Conservation (phyloP, 1,139 yeast genomes). For the Taiozyma onychis region DNA sequence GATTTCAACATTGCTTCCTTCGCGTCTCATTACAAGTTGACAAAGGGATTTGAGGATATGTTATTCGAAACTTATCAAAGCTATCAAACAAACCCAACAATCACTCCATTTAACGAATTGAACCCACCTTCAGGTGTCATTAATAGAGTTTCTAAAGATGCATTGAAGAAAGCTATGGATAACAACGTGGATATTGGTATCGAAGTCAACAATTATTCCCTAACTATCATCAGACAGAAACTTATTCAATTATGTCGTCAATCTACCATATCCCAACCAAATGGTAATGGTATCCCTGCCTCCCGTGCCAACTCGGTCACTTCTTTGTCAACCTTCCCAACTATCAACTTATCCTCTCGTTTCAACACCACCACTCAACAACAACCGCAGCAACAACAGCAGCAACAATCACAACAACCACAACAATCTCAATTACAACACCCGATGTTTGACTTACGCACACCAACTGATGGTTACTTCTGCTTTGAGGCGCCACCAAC, state of each 20-base stretch:
- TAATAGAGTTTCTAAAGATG: slow-evolving; percentile 33
- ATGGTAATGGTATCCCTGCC: slow-evolving; percentile 2
- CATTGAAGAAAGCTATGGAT: slow-evolving; percentile 25
- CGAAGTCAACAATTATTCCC: slow-evolving; percentile 26
- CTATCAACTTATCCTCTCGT: slow-evolving; percentile 15
- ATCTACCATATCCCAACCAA: slow-evolving; percentile 7
- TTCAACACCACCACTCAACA: slow-evolving; percentile 6
- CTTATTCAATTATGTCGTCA: slow-evolving; percentile 26
- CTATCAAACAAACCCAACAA: slow-evolving; percentile 32
- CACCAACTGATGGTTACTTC: slow-evolving; percentile 19
- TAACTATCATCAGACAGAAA: slow-evolving; percentile 33
- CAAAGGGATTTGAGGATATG: slow-evolving; percentile 29
- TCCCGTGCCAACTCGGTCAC: slow-evolving; percentile 18
- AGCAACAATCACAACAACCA: background rate
- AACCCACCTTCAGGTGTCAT: slow-evolving; percentile 39
- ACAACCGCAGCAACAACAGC: no score
- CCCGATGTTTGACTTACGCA: slow-evolving; percentile 9
- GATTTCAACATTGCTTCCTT: slow-evolving; percentile 21
- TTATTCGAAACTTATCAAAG: slow-evolving; percentile 29
- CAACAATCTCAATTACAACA: slow-evolving; percentile 9
- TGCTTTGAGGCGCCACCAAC: slow-evolving; percentile 19
- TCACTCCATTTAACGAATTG: slow-evolving; percentile 36
- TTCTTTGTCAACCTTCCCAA: slow-evolving; percentile 15
- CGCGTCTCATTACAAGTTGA: slow-evolving; percentile 25
- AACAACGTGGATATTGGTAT: slow-evolving; percentile 28